Conservation (phyloP, 257 asterid species). For the Vinca minor region DNA sequence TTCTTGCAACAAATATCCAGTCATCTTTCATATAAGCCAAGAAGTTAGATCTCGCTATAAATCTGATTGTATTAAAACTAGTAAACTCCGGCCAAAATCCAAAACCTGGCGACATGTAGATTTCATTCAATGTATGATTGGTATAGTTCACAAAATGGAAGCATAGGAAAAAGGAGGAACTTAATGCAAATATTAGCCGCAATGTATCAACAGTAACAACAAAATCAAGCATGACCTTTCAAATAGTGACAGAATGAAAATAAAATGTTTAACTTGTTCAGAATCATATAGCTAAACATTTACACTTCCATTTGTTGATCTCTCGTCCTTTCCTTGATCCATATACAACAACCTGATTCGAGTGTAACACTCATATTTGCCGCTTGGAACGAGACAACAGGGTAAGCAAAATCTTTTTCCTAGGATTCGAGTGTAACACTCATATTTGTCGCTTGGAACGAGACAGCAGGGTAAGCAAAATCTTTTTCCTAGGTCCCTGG, state of each 20-base stretch:
- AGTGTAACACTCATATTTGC: constrained; percentile 12
- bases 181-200: background rate
- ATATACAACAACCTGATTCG: background rate
- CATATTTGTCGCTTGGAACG: constrained; percentile 30
- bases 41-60: background rate
- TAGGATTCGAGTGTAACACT: background rate
- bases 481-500: constrained; percentile 95
- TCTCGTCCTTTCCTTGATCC: background rate
- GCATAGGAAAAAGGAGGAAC: background rate
- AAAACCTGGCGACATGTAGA: background rate
- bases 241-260: background rate
- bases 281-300: background rate
- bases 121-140: background rate
- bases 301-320: background rate
- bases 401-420: constrained; percentile 47
- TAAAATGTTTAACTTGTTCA: background rate
- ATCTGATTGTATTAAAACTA: no score
- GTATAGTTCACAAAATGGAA: background rate
- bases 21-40: background rate
- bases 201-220: background rate
- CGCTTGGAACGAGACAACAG: constrained; percentile 46
- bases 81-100: background rate
- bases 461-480: constrained; percentile 51
- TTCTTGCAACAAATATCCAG: background rate
- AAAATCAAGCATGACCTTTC: background rate